A percentile compares a stretch with the other conserved stretches of the same genome.
These are phyloP conservation scores for Pichia sorboxylosa DNA, from an alignment of 1,139 yeast genomes.

Conservation along the genomic window DNA sequence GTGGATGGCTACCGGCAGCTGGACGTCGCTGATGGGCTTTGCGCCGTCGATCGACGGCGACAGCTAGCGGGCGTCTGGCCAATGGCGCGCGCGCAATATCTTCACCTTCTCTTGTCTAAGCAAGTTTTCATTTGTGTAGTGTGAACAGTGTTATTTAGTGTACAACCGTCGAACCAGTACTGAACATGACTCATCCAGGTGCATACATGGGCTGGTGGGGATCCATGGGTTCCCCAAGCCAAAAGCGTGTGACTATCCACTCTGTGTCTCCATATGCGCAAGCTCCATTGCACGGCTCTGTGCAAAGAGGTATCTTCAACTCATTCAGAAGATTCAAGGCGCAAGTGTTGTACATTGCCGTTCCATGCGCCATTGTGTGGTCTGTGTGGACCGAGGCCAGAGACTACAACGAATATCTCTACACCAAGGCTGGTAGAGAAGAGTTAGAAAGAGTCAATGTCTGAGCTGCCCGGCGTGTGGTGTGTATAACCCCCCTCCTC, in stretches of 20 bases:
- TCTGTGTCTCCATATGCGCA: conserved; percentile 91
- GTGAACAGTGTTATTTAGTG: too few relatives aligned
- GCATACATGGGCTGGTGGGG: conserved; percentile 99
- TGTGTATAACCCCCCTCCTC: background rate
- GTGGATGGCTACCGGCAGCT: conserved; percentile 17
- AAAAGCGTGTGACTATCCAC: conserved; percentile 76
- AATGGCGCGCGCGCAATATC: background rate
- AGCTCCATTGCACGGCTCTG: conserved; percentile 79
- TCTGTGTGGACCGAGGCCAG: conserved; percentile 80
- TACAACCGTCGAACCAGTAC: too few relatives aligned
- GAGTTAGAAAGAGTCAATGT: conserved; percentile 76
- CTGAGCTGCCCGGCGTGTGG: conserved; percentile 22
- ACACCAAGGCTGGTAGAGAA: conserved; percentile 96
- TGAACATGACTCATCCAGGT: conserved; percentile 38
- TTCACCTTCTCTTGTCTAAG: too few relatives aligned
- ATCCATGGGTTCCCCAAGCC: conserved; percentile 62
- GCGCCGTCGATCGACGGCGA: conserved; percentile 13
- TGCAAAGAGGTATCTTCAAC: conserved; percentile 83
- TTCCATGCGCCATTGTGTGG: conserved; percentile 78
- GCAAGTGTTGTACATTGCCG: conserved; percentile 65
- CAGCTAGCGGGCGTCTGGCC: conserved; percentile 15
- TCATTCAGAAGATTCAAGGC: conserved; percentile 86
- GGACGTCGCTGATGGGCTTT: conserved; percentile 1
- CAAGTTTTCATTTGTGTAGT: too few relatives aligned
- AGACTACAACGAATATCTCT: conserved; percentile 86